Evolutionary conservation across 2,329 filamentous ascomycete species (phyloP), one percentile per base, ranked within the genome.

Genomic region (Aspergillus sp.): DNA sequence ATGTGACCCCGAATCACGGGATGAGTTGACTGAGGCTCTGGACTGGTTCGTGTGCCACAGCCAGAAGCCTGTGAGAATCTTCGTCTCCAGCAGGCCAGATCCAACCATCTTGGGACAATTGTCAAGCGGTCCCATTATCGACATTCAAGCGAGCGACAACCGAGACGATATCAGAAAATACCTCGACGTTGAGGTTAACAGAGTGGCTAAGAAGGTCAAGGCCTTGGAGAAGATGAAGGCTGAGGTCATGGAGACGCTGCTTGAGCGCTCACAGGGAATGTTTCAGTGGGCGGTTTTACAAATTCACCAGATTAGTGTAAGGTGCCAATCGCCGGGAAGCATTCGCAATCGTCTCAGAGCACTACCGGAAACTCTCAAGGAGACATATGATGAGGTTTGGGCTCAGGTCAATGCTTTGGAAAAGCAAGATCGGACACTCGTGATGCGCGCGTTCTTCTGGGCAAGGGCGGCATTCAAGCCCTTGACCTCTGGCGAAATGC

Each of bases 101-200:
- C 34, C 22, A 4, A 70, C 72, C 53, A 69, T 74, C 26, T 54
- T 57, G 26, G 39, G 43, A 11, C 59, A 52, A 2, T 65, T 73
- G 38, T 83, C 44, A 71, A 1, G 80, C 80, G 44, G 80, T 81
- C 9, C 76, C 74, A 2, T 84, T 75, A 2, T 82, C 80, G 2
- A 77, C 77, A 57, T 84, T 15, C 43, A 15, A 17, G 59, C 62
- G 5, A 52, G 24, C 5, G 54, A 64, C 24, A 66, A 64, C 30
- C 44, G 57, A 11, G 38, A 44, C 4, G 63, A 65, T 32, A 61
- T 65, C 20, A 18, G 54, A 13, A 58, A 43, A 39, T 64, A 57
- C 24, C 24, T 62, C 6, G 11, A 48, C 26, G 9, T 39, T 9
- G 20, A 39, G 20, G 4, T 50, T 5, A 20, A 30, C 48, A 50